Evolutionary conservation across 192 early-diverging fungal genomes (phyloP).

Genomic region (Entomortierella parvispora): DNA sequence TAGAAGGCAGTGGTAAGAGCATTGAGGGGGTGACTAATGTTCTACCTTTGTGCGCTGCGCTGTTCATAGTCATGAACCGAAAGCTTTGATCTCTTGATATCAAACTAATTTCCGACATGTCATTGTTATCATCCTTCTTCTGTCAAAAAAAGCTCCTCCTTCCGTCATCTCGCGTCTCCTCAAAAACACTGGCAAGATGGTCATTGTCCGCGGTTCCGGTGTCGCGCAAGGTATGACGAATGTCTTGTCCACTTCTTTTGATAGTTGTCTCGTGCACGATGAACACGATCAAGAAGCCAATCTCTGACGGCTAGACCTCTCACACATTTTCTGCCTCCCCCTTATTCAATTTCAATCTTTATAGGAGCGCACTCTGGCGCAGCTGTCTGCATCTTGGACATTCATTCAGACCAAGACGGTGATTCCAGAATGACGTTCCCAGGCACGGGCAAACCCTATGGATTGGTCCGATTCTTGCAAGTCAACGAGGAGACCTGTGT

Average conservation of each 20-base stretch:
- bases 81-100: not conserved
- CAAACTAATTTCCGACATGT: too few relatives aligned
- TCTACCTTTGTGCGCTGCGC: not conserved
- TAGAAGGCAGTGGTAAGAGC: slow-evolving; percentile 71
- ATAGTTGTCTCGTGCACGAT: too few relatives aligned
- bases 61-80: not conserved
- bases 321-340: not conserved
- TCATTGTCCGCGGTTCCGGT: slow-evolving; percentile 83
- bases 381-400: slow-evolving; percentile 93
- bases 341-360: not conserved
- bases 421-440: slow-evolving; percentile 7
- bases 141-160: slow-evolving; percentile 62
- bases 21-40: not conserved
- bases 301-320: too few relatives aligned
- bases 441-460: slow-evolving; percentile 54
- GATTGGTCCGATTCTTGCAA: slow-evolving; percentile 86
- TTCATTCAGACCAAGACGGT: slow-evolving; percentile 34
- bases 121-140: not conserved
- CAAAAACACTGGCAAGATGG: slow-evolving; percentile 76
- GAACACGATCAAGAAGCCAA: too few relatives aligned
- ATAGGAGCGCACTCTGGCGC: slow-evolving; percentile 73
- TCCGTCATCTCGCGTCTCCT: slow-evolving; percentile 70
- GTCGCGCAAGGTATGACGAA: slow-evolving; percentile 58
- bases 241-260: too few relatives aligned
- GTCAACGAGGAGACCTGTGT: slow-evolving; percentile 74